A percentile compares a stretch with the other conserved stretches of the same genome.
Conservation (phyloP, 768 basidiomycete genomes). For the Leccinum pellstonianum region DNA sequence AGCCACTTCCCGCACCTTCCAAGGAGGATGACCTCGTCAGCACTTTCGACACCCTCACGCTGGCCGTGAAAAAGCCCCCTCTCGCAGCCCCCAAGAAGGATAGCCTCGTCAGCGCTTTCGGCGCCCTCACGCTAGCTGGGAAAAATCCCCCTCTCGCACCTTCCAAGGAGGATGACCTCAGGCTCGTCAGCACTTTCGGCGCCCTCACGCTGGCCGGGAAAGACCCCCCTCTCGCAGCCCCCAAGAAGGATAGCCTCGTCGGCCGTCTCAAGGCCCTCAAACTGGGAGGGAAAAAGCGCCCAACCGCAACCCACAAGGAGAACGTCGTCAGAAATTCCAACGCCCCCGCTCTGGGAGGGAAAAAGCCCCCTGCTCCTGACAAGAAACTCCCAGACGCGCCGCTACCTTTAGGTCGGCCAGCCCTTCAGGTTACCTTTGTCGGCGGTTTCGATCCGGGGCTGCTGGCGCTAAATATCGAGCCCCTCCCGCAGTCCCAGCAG, state of each 20-base stretch:
- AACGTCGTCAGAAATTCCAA: conserved; percentile 33
- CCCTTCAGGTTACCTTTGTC: conserved; percentile 35
- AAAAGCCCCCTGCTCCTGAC: conserved; percentile 6
- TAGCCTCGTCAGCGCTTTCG: too few relatives aligned
- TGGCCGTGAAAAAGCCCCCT: too few relatives aligned
- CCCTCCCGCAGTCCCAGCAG: conserved; percentile 7
- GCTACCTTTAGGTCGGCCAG: not conserved
- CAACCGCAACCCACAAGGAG: not conserved
- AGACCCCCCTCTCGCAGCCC: not conserved
- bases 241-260: too few relatives aligned
- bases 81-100: too few relatives aligned
- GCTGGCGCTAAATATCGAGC: conserved; percentile 8
- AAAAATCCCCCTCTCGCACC: not conserved
- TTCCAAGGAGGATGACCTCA: conserved; percentile 18
- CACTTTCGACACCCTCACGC: conserved; percentile 35
- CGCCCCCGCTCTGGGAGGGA: conserved; percentile 31
- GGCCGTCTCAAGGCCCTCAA: too few relatives aligned
- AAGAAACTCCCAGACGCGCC: too few relatives aligned
- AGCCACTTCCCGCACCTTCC: conserved; percentile 5
- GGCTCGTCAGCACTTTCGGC: conserved; percentile 35
- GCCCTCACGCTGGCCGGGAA: conserved; percentile 24
- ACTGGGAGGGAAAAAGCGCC: conserved; percentile 22
- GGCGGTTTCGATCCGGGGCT: conserved; percentile 46
- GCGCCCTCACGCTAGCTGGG: too few relatives aligned
- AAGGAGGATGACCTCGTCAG: conserved; percentile 31